Base-by-base conservation (phyloP, 2,329 filamentous ascomycete species). In the Coniochaeta ligniaria region DNA sequence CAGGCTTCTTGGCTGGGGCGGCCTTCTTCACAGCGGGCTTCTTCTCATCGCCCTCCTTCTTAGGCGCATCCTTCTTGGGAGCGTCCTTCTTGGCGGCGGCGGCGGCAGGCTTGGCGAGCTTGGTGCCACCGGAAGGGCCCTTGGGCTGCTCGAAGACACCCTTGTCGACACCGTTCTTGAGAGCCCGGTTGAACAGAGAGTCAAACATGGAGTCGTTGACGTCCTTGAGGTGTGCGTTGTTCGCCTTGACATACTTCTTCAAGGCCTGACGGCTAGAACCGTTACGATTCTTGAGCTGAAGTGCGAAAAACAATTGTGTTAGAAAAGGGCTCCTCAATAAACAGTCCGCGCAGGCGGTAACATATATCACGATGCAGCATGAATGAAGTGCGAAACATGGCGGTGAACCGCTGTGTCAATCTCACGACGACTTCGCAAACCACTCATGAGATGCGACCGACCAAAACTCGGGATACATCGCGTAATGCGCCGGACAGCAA, bases 71-170 rank as follows among this genome's bases (percentile, higher is more conserved):
- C 71, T 73, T 73, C 69, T 72, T 72, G 43, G 66, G 66, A 24
- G 66, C 68, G 16, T 68, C 64, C 67, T 70, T 69, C 68, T 71
- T 66, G 61, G 73, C 72, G 65, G 68, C 68, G 65, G 70, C 69
- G 35, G 33, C 36, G 3, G 61, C 75, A 81, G 92, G 92, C 87
- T 94, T 94, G 62, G 89, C 89, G 63, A 96, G 88, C 88, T 96
- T 96, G 77, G 95, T 92, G 67, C 91, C 90, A 63, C 92, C 92
- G 65, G 92, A 96, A 62, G 91, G 83, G 70, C 92, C 92, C 86
- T 96, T 96, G 71, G 92, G 93, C 75, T 94, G 92, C 72, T 87
- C 83, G 73, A 96, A 96, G 70, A 90, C 83, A 64, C 90, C 91
- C 82, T 89, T 92, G 71, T 96, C 91, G 69, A 93, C 92, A 75